Percentiles rank a stretch among this genome's conserved stretches.
These are phyloP conservation scores for Astraeus odoratus DNA, from an alignment of 768 basidiomycete species.

Conservation along the genomic window DNA sequence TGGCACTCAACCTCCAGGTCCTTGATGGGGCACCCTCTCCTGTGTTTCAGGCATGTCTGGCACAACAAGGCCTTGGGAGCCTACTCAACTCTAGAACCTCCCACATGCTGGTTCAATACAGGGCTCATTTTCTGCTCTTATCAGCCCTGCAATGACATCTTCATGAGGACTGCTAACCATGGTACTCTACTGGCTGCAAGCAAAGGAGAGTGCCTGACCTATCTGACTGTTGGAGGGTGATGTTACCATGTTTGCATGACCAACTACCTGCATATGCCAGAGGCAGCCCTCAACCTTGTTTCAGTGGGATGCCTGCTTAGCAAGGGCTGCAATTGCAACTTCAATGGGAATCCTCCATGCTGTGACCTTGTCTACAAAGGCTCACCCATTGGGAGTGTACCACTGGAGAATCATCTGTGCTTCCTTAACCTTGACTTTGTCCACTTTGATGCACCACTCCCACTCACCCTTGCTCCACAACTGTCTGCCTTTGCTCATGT, in stretches of 20 bases:
- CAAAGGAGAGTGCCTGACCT: no score
- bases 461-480: background rate
- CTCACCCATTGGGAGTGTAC: background rate
- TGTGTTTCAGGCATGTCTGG: no score
- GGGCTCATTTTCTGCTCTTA: background rate
- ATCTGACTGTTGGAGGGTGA: no score
- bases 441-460: background rate
- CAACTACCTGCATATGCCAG: conserved; percentile 1
- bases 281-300: background rate
- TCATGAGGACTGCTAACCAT: background rate
- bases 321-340: background rate
- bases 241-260: background rate
- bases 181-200: background rate
- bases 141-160: background rate
- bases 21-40: background rate
- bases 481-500: background rate
- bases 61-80: no score
- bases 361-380: background rate
- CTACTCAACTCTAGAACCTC: background rate
- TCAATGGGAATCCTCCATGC: background rate
- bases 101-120: background rate
- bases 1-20: no score
- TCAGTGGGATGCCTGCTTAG: background rate
- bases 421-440: conserved; percentile 1
- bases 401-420: background rate